Evolutionary conservation across 257 asterid species (phyloP), one percentile per base, ranked within the genome.

Genomic region (Nyctanthes arbortristis): DNA sequence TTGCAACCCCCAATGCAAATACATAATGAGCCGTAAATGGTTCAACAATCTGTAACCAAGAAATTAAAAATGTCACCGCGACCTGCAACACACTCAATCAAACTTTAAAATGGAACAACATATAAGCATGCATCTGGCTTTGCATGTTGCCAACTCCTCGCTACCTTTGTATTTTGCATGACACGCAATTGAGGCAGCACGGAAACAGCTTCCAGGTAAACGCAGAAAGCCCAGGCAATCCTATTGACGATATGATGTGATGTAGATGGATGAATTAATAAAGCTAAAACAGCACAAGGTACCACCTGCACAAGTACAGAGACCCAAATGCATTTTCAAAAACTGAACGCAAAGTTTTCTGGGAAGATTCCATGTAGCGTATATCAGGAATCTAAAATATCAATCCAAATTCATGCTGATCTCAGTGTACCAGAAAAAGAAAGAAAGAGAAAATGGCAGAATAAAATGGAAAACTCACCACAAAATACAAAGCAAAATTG

Each of bases 11-110:
- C 81, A 85, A 70, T 1, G 90, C 90, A 63, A 85, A 85, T 70
- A 85, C 90, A 32, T 85, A 85, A 77, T 85, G 90, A 68, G 90
- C 90, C 0, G 90, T 85, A 72, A 85, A 85, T 35, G 90, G 90
- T 59, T 85, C 90, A 25, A 85, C 90, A 69, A 85, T 82, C 90
- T 85, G 86, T 68, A 62, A 76, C 30, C 35, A 66, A 72, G 52
- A 63, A 16, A 55, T 20, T 29, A 31, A 30, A 73, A 30, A 18
- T 28, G 40, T 71, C 72, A 68, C 20, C 31, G 29, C 2, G 29
- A 25, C 36, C 59, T 10, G 29, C 30, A 52, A 29, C 36, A 20
- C 22, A 28, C 29, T 36, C 39, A 40, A 62, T 4, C 8, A 39
- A 55, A 57, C 3, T 43, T 28, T 4, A 63, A 8, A 63, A 32